phyloP scores from a whole-genome alignment of 768 basidiomycete species.

The Mycena rosella region DNA sequence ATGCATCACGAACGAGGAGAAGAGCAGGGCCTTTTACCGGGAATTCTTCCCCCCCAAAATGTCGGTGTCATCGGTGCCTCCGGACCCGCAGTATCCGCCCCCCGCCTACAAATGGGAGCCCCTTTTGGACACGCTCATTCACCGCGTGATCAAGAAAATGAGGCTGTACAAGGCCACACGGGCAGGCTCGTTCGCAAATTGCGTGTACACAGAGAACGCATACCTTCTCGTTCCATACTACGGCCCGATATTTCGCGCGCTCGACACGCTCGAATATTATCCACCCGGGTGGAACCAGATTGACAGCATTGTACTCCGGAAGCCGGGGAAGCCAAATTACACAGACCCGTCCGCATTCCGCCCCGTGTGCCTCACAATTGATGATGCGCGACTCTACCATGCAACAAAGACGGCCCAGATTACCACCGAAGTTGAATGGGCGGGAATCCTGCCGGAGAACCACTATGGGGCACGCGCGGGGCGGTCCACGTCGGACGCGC shows the following conservation, averaged over 20 bases:
- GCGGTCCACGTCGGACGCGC: slow-evolving; percentile 49
- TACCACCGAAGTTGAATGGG: slow-evolving; percentile 44
- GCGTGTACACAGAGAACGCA: too few relatives aligned
- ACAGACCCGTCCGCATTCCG: slow-evolving; percentile 47
- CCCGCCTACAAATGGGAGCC: too few relatives aligned
- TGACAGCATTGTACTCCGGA: slow-evolving; percentile 47
- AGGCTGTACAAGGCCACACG: too few relatives aligned
- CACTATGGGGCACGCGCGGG: slow-evolving; percentile 58
- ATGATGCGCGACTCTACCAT: slow-evolving; percentile 36
- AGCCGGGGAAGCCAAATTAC: slow-evolving; percentile 53
- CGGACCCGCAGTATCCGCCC: too few relatives aligned
- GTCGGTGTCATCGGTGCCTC: too few relatives aligned
- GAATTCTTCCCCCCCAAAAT: too few relatives aligned
- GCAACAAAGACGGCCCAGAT: slow-evolving; percentile 16
- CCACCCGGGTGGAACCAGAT: slow-evolving; percentile 40
- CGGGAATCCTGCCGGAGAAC: slow-evolving; percentile 47
- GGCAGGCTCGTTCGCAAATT: too few relatives aligned
- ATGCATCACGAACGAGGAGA: too few relatives aligned
- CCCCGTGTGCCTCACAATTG: slow-evolving; percentile 52
- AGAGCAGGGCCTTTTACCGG: too few relatives aligned
- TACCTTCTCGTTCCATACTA: slow-evolving; percentile 44
- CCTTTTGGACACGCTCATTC: too few relatives aligned
- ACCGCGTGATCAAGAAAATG: too few relatives aligned
- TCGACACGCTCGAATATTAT: slow-evolving; percentile 41
- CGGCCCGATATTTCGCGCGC: slow-evolving; percentile 44